These are phyloP conservation scores for Gamarada debralockiae DNA, from an alignment of 495 filamentous ascomycete genomes.

Conservation along the genomic window DNA sequence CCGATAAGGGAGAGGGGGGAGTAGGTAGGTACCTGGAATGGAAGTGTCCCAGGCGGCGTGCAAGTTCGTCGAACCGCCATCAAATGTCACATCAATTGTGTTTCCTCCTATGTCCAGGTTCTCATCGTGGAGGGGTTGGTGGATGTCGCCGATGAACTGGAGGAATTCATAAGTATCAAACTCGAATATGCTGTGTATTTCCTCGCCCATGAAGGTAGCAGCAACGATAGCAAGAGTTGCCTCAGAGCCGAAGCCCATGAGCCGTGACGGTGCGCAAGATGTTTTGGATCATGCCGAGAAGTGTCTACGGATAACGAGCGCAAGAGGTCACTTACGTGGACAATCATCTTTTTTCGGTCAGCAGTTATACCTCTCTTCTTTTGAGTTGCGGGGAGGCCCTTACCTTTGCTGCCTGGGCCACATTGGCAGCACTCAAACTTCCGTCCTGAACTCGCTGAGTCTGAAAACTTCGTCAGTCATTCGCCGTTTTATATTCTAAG, in stretches of 20 bases:
- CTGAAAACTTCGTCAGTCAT: neutral
- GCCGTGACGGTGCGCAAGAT: neutral
- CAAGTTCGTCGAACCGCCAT: conserved; percentile 51
- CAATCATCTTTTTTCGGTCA: conserved; percentile 14
- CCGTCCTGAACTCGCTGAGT: conserved; percentile 11
- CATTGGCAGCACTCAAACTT: conserved; percentile 11
- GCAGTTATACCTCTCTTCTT: neutral
- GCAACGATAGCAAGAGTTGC: neutral
- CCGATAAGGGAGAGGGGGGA: neutral
- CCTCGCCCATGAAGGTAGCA: conserved; percentile 20
- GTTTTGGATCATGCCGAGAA: neutral
- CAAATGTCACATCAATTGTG: conserved; percentile 51
- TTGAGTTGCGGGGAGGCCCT: neutral
- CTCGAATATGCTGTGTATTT: neutral
- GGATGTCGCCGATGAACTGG: conserved; percentile 57
- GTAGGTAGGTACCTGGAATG: conserved; percentile 1
- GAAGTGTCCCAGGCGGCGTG: conserved; percentile 34
- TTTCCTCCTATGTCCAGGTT: conserved; percentile 54
- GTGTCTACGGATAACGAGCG: neutral
- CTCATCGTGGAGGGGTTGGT: conserved; percentile 63
- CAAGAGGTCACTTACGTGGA: conserved; percentile 20
- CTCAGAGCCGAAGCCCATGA: conserved; percentile 6
- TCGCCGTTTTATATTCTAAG: neutral
- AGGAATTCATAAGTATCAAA: conserved; percentile 1
- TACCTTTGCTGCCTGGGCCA: conserved; percentile 15